Evolutionary conservation across 2,329 filamentous ascomycete genomes (phyloP).

Genomic region (Elsinoe australis): DNA sequence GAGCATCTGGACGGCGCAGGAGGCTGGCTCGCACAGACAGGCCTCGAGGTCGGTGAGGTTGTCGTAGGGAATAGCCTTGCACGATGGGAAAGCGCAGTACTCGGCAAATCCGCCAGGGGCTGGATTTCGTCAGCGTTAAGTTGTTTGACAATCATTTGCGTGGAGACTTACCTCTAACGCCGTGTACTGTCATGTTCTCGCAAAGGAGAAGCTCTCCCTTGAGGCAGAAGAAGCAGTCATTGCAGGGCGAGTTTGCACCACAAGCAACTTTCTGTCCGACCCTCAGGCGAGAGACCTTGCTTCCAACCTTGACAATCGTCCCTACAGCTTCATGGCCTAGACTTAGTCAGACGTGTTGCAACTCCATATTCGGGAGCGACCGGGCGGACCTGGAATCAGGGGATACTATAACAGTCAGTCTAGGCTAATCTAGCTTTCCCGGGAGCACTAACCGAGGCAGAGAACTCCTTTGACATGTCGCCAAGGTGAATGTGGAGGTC

Average conservation of each 20-base stretch:
- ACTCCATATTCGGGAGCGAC: constrained; percentile 1
- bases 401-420: constrained; percentile 20
- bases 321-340: constrained; percentile 60
- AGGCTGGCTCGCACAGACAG: constrained; percentile 62
- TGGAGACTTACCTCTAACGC: constrained; percentile 42
- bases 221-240: constrained; percentile 66
- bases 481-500: constrained; percentile 58
- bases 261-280: constrained; percentile 56
- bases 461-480: constrained; percentile 44
- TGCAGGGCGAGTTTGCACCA: constrained; percentile 60
- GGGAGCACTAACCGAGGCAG: constrained; percentile 25
- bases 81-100: constrained; percentile 52
- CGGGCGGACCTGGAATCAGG: constrained; percentile 19
- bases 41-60: constrained; percentile 62
- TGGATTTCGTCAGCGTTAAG: constrained; percentile 7
- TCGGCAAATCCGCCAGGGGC: constrained; percentile 66
- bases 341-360: neutral
- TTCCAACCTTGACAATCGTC: constrained; percentile 52
- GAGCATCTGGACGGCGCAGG: constrained; percentile 62
- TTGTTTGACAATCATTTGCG: neutral
- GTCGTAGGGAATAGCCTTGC: constrained; percentile 57
- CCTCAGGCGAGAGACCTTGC: constrained; percentile 52
- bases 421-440: constrained; percentile 13
- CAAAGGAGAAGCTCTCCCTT: constrained; percentile 61
- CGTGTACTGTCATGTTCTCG: constrained; percentile 61